Base-by-base conservation (phyloP, 2,329 filamentous ascomycete genomes). In the Trichocomaceae sp. region DNA sequence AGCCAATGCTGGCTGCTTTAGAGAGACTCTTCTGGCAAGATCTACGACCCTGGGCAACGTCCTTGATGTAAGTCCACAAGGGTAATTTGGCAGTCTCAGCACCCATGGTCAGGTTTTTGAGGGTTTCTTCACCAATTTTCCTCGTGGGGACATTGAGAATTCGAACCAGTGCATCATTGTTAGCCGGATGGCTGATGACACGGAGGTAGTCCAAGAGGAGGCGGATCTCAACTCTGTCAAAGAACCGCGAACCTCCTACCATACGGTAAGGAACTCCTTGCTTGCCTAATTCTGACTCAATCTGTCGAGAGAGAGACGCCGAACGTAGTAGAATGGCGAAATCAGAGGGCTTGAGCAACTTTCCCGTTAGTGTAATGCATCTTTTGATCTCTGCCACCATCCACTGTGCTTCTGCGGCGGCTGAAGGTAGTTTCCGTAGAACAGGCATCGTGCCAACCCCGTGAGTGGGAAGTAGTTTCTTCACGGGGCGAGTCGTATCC, bases 191-290 rank as follows among this genome's bases (percentile, higher is more conserved):
- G 64, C 88, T 83, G 31, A 96, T 83, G 3, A 95, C 86, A 31
- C 90, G 83, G 13, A 97, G 77, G 67, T 99, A 97, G 67, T 96
- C 90, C 3, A 97, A 72, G 0, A 97, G 69, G 6, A 90, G 79
- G 69, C 93, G 95, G 66, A 97, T 86, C 68, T 99, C 92, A 2
- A 83, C 81, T 50, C 93, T 84, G 62, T 99, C 93, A 64, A 95
- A 97, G 68, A 99, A 99, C 56, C 88, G 87, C 59, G 84, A 83
- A 1, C 93, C 92, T 63, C 87, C 92, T 50, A 97, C 85, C 91
- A 97, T 96, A 49, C 84, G 84, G 70, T 97, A 99, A 0, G 90
- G 81, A 41, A 97, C 83, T 1, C 90, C 90, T 10, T 83, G 83
- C 63, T 86, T 89, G 13, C 87, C 89, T 41, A 97, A 76, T 2